Base-by-base conservation (phyloP, 2,329 filamentous ascomycete species). In the Chrysoporthe austroafricana region DNA sequence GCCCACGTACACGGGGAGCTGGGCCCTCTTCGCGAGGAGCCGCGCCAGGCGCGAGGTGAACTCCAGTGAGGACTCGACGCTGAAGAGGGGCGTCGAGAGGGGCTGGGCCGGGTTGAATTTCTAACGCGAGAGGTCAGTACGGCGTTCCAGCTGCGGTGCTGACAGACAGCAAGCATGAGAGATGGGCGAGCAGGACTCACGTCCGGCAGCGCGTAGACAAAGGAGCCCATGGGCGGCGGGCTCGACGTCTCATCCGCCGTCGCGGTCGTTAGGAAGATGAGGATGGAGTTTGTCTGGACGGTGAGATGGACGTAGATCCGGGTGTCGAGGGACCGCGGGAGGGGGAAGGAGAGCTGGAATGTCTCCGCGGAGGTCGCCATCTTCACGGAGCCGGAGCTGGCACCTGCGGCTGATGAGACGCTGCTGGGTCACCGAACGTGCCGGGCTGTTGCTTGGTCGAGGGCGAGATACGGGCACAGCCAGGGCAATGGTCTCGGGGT, bases 181-280 rank as follows among this genome's bases (percentile, higher is more conserved):
- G 26, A 59, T 46, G 56, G n/a, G 21, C 18, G 58, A 54, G 54
- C 26, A 65, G 36, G 36, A 77, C 81, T 73, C 82, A 97, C 96
- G 80, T 97, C 91, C 18, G 96, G 95, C 77, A 99, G 87, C 2
- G 94, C 92, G 77, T 97, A 98, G 58, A 98, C 92, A 76, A 98
- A 95, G 62, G 93, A 97, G 3, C 96, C 95, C 79, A 98, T 85
- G 62, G 86, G 81, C 52, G 86, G 81, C 8, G 83, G 76, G 9
- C 79, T 76, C 14, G 80, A 80, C n/a, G 79, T 76, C 54, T 88
- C 84, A 63, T 86, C 86, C 66, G 81, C 81, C 36, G 83, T 76
- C 3, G 85, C 82, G 0, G 88, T 90, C 0, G 88, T 87, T 58
- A 91, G 79, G 73, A 88, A 88, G n/a, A 91, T 76, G 64, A 88